These are phyloP conservation scores for Podila horticola DNA, from an alignment of 192 early-diverging fungal genomes.

Conservation along the genomic window DNA sequence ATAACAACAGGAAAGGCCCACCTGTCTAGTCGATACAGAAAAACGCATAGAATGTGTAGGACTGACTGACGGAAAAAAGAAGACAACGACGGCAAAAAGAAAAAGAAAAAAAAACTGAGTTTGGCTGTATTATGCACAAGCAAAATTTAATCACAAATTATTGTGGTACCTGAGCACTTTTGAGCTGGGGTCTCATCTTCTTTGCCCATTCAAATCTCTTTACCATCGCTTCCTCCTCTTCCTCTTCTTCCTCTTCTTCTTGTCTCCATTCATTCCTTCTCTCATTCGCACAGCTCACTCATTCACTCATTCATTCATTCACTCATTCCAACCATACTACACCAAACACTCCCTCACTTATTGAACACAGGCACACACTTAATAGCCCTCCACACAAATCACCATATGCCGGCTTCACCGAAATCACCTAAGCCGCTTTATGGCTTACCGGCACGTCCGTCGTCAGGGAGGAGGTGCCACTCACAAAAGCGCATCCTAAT, in stretches of 20 bases:
- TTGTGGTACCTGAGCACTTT: too few species aligned
- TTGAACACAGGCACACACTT: not conserved
- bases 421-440: constrained; percentile 23
- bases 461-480: constrained; percentile 37
- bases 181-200: not conserved
- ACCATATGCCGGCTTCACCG: constrained; percentile 40
- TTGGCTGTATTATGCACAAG: too few species aligned
- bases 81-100: too few species aligned
- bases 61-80: too few species aligned
- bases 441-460: constrained; percentile 24
- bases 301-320: not conserved
- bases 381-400: not conserved
- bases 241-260: not conserved
- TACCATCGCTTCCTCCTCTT: not conserved
- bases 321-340: too few species aligned
- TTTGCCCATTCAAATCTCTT: not conserved
- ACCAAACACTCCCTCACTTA: not conserved
- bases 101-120: too few species aligned
- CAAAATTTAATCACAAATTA: too few species aligned
- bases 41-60: too few species aligned
- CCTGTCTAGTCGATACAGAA: too few species aligned
- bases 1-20: too few species aligned
- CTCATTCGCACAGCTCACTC: not conserved
- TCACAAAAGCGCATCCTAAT: constrained; percentile 31
- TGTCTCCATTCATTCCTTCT: not conserved